A percentile compares a stretch with the other conserved stretches of the same genome.
Evolutionary conservation across 169 alveolate genomes (phyloP).

Genomic region (Eimeria necatrix): DNA sequence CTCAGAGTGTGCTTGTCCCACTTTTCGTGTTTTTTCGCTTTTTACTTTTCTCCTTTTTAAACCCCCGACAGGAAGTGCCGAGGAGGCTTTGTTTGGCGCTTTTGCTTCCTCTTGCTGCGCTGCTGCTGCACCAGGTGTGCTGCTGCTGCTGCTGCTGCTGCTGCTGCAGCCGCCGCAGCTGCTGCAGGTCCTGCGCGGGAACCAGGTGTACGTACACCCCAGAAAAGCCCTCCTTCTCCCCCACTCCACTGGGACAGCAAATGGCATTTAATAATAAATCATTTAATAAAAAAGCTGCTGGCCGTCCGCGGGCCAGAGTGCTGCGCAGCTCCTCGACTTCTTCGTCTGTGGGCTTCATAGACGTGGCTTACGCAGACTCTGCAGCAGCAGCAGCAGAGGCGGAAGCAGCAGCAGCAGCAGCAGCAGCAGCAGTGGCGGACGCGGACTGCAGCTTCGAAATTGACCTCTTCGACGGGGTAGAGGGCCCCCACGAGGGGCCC

Average conservation of each 20-base stretch:
- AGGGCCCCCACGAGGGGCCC: background rate
- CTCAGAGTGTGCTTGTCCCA: too few species aligned
- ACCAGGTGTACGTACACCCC: too few species aligned
- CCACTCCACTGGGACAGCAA: too few species aligned
- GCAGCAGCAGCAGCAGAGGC: background rate
- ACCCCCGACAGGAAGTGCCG: background rate
- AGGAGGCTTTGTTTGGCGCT: background rate
- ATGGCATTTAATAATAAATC: too few species aligned
- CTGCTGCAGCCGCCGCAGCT: too few species aligned
- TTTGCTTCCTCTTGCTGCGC: too few species aligned
- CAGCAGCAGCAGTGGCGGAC: background rate
- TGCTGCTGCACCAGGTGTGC: too few species aligned
- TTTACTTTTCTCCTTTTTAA: too few species aligned
- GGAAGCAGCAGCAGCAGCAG: background rate
- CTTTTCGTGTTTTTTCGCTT: too few species aligned
- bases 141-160: too few species aligned
- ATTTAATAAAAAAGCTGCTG: background rate
- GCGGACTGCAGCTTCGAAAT: background rate
- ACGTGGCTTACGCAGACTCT: background rate
- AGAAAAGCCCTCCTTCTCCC: too few species aligned
- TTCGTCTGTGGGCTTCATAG: background rate
- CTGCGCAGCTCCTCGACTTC: constrained; percentile 27
- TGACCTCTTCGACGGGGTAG: background rate
- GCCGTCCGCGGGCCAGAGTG: background rate
- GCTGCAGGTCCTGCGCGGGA: too few species aligned